Evolutionary conservation across 257 asterid species (phyloP).

Genomic region (Nicotiana sylvestris): DNA sequence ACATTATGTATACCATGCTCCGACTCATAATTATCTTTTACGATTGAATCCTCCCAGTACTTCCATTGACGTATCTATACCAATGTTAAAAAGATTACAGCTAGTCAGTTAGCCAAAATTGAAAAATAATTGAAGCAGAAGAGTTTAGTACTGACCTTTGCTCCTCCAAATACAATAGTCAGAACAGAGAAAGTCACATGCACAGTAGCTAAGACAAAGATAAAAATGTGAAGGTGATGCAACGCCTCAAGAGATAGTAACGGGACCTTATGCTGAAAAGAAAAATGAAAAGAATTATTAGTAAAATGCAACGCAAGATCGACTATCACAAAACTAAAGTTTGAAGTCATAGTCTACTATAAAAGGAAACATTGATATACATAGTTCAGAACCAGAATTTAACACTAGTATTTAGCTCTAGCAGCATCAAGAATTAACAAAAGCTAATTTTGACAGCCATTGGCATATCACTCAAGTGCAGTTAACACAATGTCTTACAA

Average conservation of each 20-base stretch:
- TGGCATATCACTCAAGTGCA: too few species aligned
- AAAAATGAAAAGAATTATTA: not conserved
- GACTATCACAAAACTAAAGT: not conserved
- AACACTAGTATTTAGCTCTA: not conserved
- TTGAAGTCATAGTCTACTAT: not conserved
- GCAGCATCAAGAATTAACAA: not conserved
- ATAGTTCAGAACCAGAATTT: not conserved
- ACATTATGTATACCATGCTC: constrained; percentile 24
- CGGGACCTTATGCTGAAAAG: constrained; percentile 49
- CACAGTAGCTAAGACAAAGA: constrained; percentile 63
- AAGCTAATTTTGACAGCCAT: not conserved
- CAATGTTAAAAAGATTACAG: not conserved
- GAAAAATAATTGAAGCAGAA: not conserved
- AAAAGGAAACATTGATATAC: not conserved
- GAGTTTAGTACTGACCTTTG: constrained; percentile 35
- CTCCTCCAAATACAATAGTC: constrained; percentile 59
- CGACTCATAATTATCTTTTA: constrained; percentile 24
- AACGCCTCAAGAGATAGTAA: constrained; percentile 52
- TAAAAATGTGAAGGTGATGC: constrained; percentile 79
- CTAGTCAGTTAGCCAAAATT: not conserved
- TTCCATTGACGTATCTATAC: constrained; percentile 48
- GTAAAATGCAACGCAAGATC: not conserved
- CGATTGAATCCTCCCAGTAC: constrained; percentile 47
- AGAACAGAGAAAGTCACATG: constrained; percentile 64
- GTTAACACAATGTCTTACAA: not conserved